These are phyloP conservation scores for thale cress (Arabidopsis thaliana) DNA, from an alignment of 345 rosid species.

Conservation along the genomic window TAIR10.1 NC_003071.7:2081501-2082000, in stretches of 20 bases:
- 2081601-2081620: constrained; percentile 56
- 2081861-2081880: not conserved
- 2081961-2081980: not conserved
- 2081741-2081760: constrained; percentile 4
- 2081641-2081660: constrained; percentile 46
- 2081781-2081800: constrained; percentile 36
- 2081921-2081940: not conserved
- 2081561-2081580: constrained; percentile 50
- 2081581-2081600: constrained; percentile 57
- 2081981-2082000: not conserved
- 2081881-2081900: not conserved
- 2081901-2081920: no score
- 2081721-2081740: constrained; percentile 1
- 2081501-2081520: constrained; percentile 80
- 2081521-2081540: constrained; percentile 52
- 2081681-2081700: constrained; percentile 45
- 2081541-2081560: constrained; percentile 46
- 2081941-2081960: constrained; percentile 14
- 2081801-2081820: constrained; percentile 35
- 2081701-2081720: not conserved
- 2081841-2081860: constrained; percentile 45
- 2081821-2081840: constrained; percentile 39
- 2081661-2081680: constrained; percentile 55
- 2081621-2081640: constrained; percentile 56
- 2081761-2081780: constrained; percentile 31